Base-by-base conservation (phyloP, 2,329 filamentous ascomycete genomes). In the Colletotrichum godetiae region DNA sequence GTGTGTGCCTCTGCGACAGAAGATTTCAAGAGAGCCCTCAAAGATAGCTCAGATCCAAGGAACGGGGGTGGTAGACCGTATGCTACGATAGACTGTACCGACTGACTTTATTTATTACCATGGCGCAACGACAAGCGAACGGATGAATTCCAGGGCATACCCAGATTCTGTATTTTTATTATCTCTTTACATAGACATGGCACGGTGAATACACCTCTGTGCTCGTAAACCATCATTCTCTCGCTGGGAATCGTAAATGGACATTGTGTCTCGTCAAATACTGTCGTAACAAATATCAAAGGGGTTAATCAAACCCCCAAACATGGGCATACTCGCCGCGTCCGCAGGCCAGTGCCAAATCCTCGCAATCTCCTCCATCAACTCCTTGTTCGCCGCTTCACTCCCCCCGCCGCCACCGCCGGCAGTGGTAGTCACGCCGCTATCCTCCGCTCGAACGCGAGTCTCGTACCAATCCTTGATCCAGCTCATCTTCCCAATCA, bases 401-500 rank as follows among this genome's bases (percentile, higher is more conserved):
- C 46, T 33, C 19, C 46, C 24, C 7, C 8, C 31, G n/a, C 55
- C 53, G 46, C 62, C 15, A 12, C 37, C 15, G 19, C 13, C 37
- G 8, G 37, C 15, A 7, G 37, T 19, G 2, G 24, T 35, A 31
- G 60, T 27, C 60, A 12, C 3, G 13, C 33, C 29, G 15, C 33
- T 46, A 19, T 31, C 57, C 19, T 68, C 68, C 2, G 37, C 31
- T 13, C 55, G n/a, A 12, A 71, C 42, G 22, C 22, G 60, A n/a
- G 24, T 19, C 35, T 33, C 33, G 24, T 67, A 72, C 68, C 63
- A 72, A 29, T 57, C 58, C 22, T 46, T 29, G 33, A 68, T 72
- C 63, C 64, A 72, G 10, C 22, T 29, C 63, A 62, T 72, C 63
- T 72, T 72, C 13, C 60, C 57, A 2, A 68, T 42, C 35, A 67